These are phyloP conservation scores for Penicillium egyptiacum DNA, from an alignment of 495 filamentous ascomycete genomes.

Conservation along the genomic window DNA sequence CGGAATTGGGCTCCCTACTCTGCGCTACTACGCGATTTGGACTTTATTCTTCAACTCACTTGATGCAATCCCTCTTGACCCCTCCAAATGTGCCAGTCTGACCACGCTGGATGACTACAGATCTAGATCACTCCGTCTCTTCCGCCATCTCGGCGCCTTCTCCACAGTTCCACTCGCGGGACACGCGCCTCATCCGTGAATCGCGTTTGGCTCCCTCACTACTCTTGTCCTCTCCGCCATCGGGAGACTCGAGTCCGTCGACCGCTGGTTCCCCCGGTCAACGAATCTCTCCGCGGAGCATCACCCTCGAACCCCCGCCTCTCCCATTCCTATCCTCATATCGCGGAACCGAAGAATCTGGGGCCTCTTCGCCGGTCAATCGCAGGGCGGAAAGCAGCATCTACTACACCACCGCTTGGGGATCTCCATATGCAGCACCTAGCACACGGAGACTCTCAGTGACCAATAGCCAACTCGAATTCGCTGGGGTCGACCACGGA, in stretches of 20 bases:
- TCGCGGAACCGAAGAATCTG: slow-evolving; percentile 38
- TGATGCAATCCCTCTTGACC: slow-evolving; percentile 11
- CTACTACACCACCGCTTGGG: slow-evolving; percentile 70
- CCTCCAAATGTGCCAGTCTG: slow-evolving; percentile 22
- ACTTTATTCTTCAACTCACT: slow-evolving; percentile 10
- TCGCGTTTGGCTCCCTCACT: slow-evolving; percentile 34
- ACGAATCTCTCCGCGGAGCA: slow-evolving; percentile 31
- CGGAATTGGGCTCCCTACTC: slow-evolving; percentile 16
- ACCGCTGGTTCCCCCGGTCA: slow-evolving; percentile 39
- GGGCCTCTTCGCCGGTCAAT: slow-evolving; percentile 45
- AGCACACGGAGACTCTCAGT: slow-evolving; percentile 50
- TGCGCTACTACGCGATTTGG: slow-evolving; percentile 26
- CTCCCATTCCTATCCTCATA: slow-evolving; percentile 39
- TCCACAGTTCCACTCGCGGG: slow-evolving; percentile 36
- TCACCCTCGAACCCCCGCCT: slow-evolving; percentile 34
- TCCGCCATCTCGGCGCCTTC: slow-evolving; percentile 43
- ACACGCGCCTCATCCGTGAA: slow-evolving; percentile 34
- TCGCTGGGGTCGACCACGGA: slow-evolving; percentile 35
- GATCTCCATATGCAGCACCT: slow-evolving; percentile 66
- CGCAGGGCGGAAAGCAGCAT: slow-evolving; percentile 45
- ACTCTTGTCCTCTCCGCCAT: slow-evolving; percentile 37
- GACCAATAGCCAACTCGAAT: slow-evolving; percentile 46
- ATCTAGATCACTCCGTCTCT: slow-evolving; percentile 45
- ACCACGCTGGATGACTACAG: slow-evolving; percentile 25
- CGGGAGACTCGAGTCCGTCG: slow-evolving; percentile 43